Conservation (phyloP, 202 grass and related monocot genomes). For the Musa balbisiana region DNA sequence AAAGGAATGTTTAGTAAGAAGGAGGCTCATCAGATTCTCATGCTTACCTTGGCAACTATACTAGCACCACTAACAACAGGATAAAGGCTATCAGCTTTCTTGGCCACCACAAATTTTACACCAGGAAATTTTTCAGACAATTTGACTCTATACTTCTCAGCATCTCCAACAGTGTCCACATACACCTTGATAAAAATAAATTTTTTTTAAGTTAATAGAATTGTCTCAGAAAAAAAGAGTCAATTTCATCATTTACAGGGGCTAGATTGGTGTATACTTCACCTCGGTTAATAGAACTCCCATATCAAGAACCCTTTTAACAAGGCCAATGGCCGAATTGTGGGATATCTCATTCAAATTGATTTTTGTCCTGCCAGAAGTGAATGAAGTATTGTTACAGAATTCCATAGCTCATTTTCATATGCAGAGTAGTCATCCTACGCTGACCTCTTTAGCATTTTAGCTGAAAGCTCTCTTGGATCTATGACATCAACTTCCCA, state of each 20-base stretch:
- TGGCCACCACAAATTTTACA: conserved; percentile 89
- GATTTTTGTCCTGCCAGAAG: conserved; percentile 55
- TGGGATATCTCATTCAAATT: conserved; percentile 97
- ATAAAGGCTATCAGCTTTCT: conserved; percentile 96
- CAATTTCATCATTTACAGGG: not conserved
- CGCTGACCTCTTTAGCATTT: conserved; percentile 78
- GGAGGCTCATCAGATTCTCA: too few relatives aligned
- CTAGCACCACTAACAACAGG: conserved; percentile 94
- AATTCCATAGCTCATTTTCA: not conserved
- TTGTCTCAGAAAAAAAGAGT: not conserved
- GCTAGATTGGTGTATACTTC: conserved; percentile 1
- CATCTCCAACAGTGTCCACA: conserved; percentile 88
- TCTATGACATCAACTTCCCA: conserved; percentile 96
- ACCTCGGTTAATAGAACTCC: conserved; percentile 81
- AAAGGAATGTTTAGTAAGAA: too few relatives aligned
- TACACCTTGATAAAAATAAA: conserved; percentile 54
- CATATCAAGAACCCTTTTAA: conserved; percentile 55
- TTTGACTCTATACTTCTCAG: conserved; percentile 82
- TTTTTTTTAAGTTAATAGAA: not conserved
- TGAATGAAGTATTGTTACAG: not conserved
- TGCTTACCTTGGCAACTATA: conserved; percentile 87
- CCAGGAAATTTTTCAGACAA: conserved; percentile 74
- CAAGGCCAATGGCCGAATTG: conserved; percentile 86
- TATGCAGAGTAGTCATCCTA: not conserved
- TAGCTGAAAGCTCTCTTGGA: conserved; percentile 77